phyloP scores from a whole-genome alignment of 23 red algal genomes.

The Gracilaria domingensis region DNA sequence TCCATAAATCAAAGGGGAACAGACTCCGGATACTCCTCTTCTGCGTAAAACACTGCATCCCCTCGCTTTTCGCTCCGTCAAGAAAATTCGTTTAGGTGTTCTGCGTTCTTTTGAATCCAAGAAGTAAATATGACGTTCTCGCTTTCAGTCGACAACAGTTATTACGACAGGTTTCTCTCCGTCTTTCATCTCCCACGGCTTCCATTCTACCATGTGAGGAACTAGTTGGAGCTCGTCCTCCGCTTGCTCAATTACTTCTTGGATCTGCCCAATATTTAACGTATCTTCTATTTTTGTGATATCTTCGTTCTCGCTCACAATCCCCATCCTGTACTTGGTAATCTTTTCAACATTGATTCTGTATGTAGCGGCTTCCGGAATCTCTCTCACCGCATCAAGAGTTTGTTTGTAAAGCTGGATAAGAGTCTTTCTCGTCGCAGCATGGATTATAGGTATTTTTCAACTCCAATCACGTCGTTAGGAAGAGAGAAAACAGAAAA shows the following conservation, averaged over 20 bases:
- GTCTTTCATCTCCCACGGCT: conserved; percentile 76
- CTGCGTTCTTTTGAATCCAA: background rate
- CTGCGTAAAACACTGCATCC: background rate
- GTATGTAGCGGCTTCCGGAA: conserved; percentile 77
- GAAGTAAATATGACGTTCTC: background rate
- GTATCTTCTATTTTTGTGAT: conserved; percentile 75
- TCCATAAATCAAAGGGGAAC: background rate
- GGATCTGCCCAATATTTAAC: conserved; percentile 68
- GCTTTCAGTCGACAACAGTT: conserved; percentile 72
- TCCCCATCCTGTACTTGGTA: conserved; percentile 71
- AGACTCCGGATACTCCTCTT: background rate
- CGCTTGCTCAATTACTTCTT: conserved; percentile 82
- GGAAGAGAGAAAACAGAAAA: background rate
- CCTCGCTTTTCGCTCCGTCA: background rate
- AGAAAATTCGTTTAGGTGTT: background rate
- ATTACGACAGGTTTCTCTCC: conserved; percentile 62
- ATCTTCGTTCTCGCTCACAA: conserved; percentile 69
- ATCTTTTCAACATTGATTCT: conserved; percentile 89
- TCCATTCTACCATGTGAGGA: conserved; percentile 80
- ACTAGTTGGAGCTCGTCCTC: conserved; percentile 81
- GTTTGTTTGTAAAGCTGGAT: conserved; percentile 73
- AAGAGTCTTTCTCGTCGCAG: conserved; percentile 33
- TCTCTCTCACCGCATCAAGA: conserved; percentile 62
- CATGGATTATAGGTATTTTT: background rate
- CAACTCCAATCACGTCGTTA: background rate